A percentile compares a stretch with the other conserved stretches of the same genome.
These are phyloP conservation scores for Cavenderia fasciculata DNA, from an alignment of 78 protist genomes.

Conservation along the genomic window DNA sequence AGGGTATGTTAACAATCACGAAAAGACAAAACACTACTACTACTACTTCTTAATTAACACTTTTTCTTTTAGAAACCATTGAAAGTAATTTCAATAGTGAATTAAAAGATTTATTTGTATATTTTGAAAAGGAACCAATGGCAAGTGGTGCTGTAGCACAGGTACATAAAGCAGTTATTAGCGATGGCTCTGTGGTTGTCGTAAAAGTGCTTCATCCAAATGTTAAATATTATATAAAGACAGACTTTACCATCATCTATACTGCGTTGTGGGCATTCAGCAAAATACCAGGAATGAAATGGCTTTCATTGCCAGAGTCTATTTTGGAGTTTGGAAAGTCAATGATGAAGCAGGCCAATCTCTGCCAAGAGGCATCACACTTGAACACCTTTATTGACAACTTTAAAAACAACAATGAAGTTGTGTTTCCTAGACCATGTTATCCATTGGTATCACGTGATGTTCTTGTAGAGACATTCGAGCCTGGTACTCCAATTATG, in stretches of 20 bases:
- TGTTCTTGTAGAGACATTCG: constrained; percentile 76
- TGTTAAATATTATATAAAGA: constrained; percentile 17
- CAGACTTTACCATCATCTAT: constrained; percentile 45
- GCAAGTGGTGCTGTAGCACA: constrained; percentile 84
- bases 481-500: constrained; percentile 69
- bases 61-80: constrained; percentile 4
- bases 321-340: constrained; percentile 66
- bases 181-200: constrained; percentile 52
- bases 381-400: constrained; percentile 25
- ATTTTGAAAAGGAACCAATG: constrained; percentile 60
- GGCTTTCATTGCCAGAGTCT: constrained; percentile 56
- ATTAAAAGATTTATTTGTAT: constrained; percentile 17
- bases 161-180: constrained; percentile 62
- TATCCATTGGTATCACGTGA: constrained; percentile 34
- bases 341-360: constrained; percentile 58
- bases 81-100: not conserved
- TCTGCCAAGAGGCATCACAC: constrained; percentile 47
- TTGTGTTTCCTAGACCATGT: constrained; percentile 47
- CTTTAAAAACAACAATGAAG: constrained; percentile 22
- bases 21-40: not conserved
- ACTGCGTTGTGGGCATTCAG: constrained; percentile 40
- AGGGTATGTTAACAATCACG: not conserved
- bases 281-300: constrained; percentile 63
- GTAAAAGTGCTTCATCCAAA: constrained; percentile 82
- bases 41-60: not conserved